Conservation (phyloP, 345 rosid species). For the Psidium friedrichsthalianum region DNA sequence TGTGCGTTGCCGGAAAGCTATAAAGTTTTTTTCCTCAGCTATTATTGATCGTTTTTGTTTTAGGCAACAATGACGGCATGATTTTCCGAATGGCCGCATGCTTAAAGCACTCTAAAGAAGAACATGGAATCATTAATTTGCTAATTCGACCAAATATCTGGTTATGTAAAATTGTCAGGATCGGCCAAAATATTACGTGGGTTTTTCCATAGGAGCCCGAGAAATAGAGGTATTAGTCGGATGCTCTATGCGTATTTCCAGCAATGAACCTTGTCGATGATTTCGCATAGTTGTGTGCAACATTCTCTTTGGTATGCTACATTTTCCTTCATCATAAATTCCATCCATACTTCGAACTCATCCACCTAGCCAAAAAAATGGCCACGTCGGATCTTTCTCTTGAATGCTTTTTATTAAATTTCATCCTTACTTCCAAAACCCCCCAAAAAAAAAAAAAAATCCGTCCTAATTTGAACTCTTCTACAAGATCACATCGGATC, state of each 20-base stretch:
- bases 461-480: too few species aligned
- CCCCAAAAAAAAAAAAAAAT: too few species aligned
- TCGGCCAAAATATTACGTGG: neutral
- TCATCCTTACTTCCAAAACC: too few species aligned
- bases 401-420: neutral
- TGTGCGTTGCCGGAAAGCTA: neutral
- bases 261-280: neutral
- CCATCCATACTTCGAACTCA: neutral
- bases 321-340: neutral
- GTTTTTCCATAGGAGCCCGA: neutral
- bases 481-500: neutral
- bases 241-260: neutral
- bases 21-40: neutral
- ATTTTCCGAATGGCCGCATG: neutral
- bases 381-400: neutral
- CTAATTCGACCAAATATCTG: neutral
- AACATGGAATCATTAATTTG: neutral
- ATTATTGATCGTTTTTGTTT: neutral
- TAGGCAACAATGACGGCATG: neutral
- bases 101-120: neutral
- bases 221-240: neutral
- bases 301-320: neutral
- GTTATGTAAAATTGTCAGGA: neutral
- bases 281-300: neutral
- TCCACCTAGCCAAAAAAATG: neutral